These are phyloP conservation scores for Cyclotella sp. DNA, from an alignment of 108 stramenopile genomes.

Conservation along the genomic window DNA sequence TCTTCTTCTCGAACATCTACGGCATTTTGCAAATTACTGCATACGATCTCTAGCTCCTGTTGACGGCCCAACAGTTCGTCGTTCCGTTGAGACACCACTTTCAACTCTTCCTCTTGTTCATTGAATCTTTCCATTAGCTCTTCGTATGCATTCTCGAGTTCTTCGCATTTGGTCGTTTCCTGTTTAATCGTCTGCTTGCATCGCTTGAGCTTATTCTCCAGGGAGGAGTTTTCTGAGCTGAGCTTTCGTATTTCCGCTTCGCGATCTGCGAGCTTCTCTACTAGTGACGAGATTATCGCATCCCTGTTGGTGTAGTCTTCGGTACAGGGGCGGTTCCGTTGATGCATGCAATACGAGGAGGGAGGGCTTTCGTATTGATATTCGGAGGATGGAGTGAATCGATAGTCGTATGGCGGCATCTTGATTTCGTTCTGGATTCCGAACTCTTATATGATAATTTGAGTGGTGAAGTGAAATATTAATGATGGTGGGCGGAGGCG, in stretches of 20 bases:
- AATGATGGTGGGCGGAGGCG: too few relatives aligned
- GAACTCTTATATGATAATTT: too few relatives aligned
- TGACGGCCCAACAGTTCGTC: conserved; percentile 6
- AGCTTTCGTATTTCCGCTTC: conserved; percentile 35
- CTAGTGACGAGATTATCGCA: conserved; percentile 22
- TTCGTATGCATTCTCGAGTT: conserved; percentile 36
- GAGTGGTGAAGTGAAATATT: neutral
- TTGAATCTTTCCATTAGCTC: conserved; percentile 21
- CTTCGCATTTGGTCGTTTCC: conserved; percentile 17
- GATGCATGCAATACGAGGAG: neutral
- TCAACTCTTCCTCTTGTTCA: conserved; percentile 27
- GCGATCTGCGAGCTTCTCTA: conserved; percentile 34
- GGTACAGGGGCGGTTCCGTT: neutral
- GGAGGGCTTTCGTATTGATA: neutral
- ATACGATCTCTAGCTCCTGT: conserved; percentile 20
- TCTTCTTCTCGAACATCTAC: conserved; percentile 31
- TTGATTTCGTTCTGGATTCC: neutral
- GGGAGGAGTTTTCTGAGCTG: conserved; percentile 16
- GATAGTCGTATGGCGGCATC: conserved; percentile 7
- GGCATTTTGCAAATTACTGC: conserved; percentile 25
- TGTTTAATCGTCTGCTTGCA: neutral
- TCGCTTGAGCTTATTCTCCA: conserved; percentile 28
- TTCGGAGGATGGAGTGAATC: neutral
- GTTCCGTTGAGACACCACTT: conserved; percentile 4
- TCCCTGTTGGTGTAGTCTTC: conserved; percentile 24